Percentiles rank a stretch among this genome's conserved stretches.
Conservation (phyloP, 768 basidiomycete genomes). For the Boletus subcaerulescens region DNA sequence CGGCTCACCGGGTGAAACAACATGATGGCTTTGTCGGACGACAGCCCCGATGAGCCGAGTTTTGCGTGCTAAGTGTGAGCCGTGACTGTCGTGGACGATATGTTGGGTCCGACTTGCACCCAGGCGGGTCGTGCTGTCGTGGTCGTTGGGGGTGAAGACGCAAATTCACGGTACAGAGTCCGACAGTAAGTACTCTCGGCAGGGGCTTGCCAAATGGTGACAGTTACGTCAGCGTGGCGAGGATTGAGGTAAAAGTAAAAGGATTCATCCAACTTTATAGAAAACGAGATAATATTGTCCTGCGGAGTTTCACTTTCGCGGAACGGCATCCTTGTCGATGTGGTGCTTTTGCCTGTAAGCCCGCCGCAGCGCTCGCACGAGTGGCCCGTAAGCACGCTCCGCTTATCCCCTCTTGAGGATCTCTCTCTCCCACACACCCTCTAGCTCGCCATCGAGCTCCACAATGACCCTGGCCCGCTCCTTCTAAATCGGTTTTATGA, state of each 20-base stretch:
- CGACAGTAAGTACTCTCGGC: too few relatives aligned
- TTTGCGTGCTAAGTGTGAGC: not conserved
- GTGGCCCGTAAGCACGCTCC: not conserved
- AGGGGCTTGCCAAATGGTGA: constrained; percentile 6
- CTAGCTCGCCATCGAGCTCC: not conserved
- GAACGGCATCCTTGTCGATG: not conserved
- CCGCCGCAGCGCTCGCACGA: not conserved
- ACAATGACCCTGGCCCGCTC: not conserved
- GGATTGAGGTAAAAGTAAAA: too few relatives aligned
- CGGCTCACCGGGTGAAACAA: constrained; percentile 47
- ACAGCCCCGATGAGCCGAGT: not conserved
- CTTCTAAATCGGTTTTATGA: not conserved
- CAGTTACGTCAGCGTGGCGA: constrained; percentile 18
- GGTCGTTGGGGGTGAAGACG: not conserved
- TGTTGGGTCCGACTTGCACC: not conserved
- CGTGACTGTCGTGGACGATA: constrained; percentile 5
- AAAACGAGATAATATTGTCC: not conserved
- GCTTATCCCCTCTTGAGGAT: not conserved
- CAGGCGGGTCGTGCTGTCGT: constrained; percentile 3
- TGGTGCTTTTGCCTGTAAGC: not conserved
- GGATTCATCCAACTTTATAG: constrained; percentile 4
- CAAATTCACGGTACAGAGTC: too few relatives aligned
- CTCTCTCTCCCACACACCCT: not conserved
- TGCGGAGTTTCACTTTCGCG: constrained; percentile 12
- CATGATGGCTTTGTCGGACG: constrained; percentile 42